These are phyloP conservation scores for Actinidia arguta DNA, from an alignment of 179 eudicot genomes.

Conservation along the genomic window DNA sequence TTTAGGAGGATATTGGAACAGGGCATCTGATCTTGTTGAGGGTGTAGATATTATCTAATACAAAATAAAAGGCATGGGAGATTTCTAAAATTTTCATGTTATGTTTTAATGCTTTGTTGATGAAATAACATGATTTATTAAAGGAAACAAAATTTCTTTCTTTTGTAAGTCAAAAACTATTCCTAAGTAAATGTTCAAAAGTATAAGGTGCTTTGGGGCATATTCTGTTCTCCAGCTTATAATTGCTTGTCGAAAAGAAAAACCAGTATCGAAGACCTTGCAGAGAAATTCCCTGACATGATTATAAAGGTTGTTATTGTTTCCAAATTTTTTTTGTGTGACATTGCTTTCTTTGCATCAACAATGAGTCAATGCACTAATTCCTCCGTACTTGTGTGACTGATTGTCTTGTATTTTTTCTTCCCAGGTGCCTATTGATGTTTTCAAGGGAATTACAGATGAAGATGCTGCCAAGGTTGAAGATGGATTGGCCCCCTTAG, in stretches of 20 bases:
- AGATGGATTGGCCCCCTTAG: constrained; percentile 82
- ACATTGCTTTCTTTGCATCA: neutral
- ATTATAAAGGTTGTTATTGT: constrained; percentile 74
- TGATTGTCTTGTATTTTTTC: constrained; percentile 2
- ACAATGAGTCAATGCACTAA: neutral
- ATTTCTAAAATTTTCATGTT: too few species aligned
- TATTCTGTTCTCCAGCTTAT: constrained; percentile 59
- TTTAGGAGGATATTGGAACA: neutral
- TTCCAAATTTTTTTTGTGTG: neutral
- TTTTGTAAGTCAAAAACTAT: neutral
- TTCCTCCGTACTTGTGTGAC: constrained; percentile 13
- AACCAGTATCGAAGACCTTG: constrained; percentile 97
- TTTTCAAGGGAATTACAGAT: constrained; percentile 92
- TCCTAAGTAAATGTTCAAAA: neutral
- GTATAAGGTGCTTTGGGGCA: constrained; percentile 7
- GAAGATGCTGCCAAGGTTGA: constrained; percentile 99
- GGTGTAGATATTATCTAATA: neutral
- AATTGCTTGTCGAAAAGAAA: constrained; percentile 90
- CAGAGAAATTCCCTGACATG: constrained; percentile 96
- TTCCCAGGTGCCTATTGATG: constrained; percentile 87
- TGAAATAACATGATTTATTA: neutral
- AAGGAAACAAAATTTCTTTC: neutral
- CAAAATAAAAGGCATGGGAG: neutral
- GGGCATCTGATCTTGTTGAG: neutral
- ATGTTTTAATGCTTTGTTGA: too few species aligned